Evolutionary conservation across 805 yeast species (phyloP).

Genomic region (Lachancea nothofagi): DNA sequence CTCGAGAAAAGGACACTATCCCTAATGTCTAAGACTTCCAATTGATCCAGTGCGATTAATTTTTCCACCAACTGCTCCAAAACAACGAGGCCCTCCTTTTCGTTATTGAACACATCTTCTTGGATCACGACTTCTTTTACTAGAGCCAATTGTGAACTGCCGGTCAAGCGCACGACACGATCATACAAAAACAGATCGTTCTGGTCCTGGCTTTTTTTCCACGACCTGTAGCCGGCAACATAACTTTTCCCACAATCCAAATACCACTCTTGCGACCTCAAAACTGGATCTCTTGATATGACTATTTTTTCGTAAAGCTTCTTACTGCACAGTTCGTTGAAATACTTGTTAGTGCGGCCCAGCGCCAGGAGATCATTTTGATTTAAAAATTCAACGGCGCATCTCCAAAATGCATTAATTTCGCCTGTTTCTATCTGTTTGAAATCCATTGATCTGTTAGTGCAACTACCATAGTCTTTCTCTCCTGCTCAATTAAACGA

Average conservation of each 20-base stretch:
- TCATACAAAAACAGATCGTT: conserved; percentile 35
- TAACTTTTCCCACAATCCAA: conserved; percentile 36
- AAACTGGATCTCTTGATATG: conserved; percentile 33
- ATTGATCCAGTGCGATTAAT: conserved; percentile 18
- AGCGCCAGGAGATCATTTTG: conserved; percentile 37
- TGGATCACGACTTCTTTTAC: conserved; percentile 36
- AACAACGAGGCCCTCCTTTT: conserved; percentile 15
- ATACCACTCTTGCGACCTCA: conserved; percentile 29
- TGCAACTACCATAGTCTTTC: too few relatives aligned
- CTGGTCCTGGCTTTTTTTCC: conserved; percentile 33
- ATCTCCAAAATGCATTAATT: conserved; percentile 4
- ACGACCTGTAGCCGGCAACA: conserved; percentile 35
- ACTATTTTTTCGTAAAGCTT: conserved; percentile 36
- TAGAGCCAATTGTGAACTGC: conserved; percentile 31
- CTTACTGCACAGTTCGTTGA: conserved; percentile 29
- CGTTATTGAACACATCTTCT: conserved; percentile 28
- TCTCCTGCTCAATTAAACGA: too few relatives aligned
- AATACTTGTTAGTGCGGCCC: conserved; percentile 29
- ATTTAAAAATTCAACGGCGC: conserved; percentile 29
- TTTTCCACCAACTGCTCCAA: conserved; percentile 18
- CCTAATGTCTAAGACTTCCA: conserved; percentile 22
- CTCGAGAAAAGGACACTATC: conserved; percentile 17
- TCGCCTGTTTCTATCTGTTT: background rate
- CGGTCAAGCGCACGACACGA: conserved; percentile 39
- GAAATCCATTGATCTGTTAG: background rate